Percentiles rank a stretch among this genome's conserved stretches.
phyloP scores from a whole-genome alignment of 225 moss, liverwort and hornwort genomes.

The Thuidium tamariscinum region DNA sequence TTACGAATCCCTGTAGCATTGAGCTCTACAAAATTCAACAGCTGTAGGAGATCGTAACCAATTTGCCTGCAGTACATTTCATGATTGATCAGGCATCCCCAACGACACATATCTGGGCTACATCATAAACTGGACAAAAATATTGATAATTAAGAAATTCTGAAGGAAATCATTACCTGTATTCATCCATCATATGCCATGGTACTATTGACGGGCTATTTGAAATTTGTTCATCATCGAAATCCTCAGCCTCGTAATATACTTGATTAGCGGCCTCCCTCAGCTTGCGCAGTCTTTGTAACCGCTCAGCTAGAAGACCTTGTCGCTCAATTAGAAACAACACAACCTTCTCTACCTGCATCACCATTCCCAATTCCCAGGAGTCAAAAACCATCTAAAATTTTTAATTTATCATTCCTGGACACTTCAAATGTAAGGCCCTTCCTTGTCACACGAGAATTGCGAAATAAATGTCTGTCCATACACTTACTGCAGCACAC shows the following conservation, averaged over 20 bases:
- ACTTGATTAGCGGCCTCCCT: slow-evolving; percentile 20
- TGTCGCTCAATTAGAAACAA: slow-evolving; percentile 84
- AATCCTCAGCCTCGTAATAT: slow-evolving; percentile 6
- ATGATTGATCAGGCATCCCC: neutral
- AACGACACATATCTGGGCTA: neutral
- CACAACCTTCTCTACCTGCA: slow-evolving; percentile 89
- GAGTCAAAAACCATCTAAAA: neutral
- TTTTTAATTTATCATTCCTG: neutral
- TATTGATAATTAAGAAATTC: neutral
- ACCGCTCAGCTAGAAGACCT: slow-evolving; percentile 76
- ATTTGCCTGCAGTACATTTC: slow-evolving; percentile 40
- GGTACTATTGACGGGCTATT: slow-evolving; percentile 12
- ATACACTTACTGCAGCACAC: neutral
- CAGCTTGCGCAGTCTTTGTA: slow-evolving; percentile 56
- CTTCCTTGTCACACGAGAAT: neutral
- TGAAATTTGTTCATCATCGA: neutral
- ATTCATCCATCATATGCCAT: slow-evolving; percentile 41
- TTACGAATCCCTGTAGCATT: slow-evolving; percentile 90
- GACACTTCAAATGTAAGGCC: too few relatives aligned
- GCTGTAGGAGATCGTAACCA: slow-evolving; percentile 74
- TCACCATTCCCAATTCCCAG: neutral
- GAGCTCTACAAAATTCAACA: slow-evolving; percentile 82
- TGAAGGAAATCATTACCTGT: slow-evolving; percentile 18
- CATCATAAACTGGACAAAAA: neutral
- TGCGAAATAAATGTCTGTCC: neutral